Evolutionary conservation across 1,284 basidiomycete genomes (phyloP).

Genomic region (Cryptococcus sp.): DNA sequence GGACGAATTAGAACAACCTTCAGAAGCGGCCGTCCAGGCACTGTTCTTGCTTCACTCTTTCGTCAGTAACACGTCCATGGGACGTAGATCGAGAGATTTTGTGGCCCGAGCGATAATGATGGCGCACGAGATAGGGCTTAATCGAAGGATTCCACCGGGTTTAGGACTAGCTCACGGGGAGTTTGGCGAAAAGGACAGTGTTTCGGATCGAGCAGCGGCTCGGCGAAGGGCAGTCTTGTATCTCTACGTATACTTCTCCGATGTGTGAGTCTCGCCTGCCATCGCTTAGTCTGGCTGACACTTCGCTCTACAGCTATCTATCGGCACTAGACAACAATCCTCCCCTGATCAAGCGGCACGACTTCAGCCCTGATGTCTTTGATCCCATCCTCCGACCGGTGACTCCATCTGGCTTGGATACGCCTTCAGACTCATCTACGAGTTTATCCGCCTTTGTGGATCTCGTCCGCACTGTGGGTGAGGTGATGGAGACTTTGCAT

Average conservation of each 20-base stretch:
- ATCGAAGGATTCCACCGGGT: constrained; percentile 12
- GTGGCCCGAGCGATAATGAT: constrained; percentile 29
- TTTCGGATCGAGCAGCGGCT: constrained; percentile 1
- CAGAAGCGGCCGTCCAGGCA: constrained; percentile 22
- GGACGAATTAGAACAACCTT: constrained; percentile 17
- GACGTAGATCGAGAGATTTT: constrained; percentile 22
- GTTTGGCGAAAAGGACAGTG: not conserved
- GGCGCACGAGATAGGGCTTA: constrained; percentile 25
- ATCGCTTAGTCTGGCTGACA: not conserved
- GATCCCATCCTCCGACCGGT: constrained; percentile 10
- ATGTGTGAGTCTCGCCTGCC: constrained; percentile 19
- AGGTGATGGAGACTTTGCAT: constrained; percentile 16
- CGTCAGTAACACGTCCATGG: constrained; percentile 25
- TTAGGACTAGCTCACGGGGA: not conserved
- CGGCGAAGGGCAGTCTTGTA: constrained; percentile 21
- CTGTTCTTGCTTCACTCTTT: constrained; percentile 24
- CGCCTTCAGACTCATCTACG: constrained; percentile 11
- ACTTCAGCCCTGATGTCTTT: constrained; percentile 21
- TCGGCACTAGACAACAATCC: constrained; percentile 23
- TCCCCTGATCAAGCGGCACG: constrained; percentile 22
- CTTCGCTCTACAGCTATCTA: constrained; percentile 10
- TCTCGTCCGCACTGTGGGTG: constrained; percentile 17
- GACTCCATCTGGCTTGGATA: constrained; percentile 12
- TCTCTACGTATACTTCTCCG: constrained; percentile 29
- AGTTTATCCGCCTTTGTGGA: constrained; percentile 22